A percentile compares a stretch with the other conserved stretches of the same genome.
phyloP scores from a whole-genome alignment of 208 protist species.

The Leishmania aethiopica region DNA sequence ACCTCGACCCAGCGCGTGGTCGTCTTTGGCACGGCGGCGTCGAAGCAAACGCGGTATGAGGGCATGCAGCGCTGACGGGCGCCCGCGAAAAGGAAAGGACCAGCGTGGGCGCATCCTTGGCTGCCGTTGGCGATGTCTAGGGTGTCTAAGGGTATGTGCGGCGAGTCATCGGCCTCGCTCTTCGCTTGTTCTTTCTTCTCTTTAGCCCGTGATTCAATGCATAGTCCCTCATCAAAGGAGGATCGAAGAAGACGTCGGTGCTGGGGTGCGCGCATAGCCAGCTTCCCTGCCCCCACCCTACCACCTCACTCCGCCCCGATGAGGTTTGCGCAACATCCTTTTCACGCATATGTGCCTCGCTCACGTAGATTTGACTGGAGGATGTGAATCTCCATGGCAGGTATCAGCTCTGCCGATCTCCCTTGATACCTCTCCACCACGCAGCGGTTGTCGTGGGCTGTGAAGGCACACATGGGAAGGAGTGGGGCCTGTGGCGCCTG shows the following conservation, averaged over 20 bases:
- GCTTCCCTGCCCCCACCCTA: not conserved
- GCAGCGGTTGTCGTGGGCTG: not conserved
- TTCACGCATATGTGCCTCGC: not conserved
- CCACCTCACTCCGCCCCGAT: not conserved
- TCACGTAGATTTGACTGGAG: not conserved
- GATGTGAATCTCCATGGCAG: not conserved
- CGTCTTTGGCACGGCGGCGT: slow-evolving; percentile 57
- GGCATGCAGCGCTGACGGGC: not conserved
- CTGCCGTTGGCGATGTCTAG: not conserved
- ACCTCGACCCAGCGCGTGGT: slow-evolving; percentile 73
- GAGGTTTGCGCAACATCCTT: not conserved
- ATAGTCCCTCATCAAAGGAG: not conserved
- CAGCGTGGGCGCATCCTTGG: not conserved
- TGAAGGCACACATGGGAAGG: not conserved
- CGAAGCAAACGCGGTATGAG: slow-evolving; percentile 22
- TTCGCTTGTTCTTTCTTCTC: not conserved
- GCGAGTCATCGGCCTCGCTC: not conserved
- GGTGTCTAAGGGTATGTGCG: not conserved
- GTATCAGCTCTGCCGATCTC: not conserved
- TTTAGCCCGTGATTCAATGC: not conserved
- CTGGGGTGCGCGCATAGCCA: not conserved
- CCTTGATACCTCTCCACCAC: not conserved
- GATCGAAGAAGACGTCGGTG: not conserved
- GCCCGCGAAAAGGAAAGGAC: no score
- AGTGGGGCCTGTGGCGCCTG: no score